phyloP scores from a whole-genome alignment of 202 grass and related monocot genomes.

The Saccharum hybrid region DNA sequence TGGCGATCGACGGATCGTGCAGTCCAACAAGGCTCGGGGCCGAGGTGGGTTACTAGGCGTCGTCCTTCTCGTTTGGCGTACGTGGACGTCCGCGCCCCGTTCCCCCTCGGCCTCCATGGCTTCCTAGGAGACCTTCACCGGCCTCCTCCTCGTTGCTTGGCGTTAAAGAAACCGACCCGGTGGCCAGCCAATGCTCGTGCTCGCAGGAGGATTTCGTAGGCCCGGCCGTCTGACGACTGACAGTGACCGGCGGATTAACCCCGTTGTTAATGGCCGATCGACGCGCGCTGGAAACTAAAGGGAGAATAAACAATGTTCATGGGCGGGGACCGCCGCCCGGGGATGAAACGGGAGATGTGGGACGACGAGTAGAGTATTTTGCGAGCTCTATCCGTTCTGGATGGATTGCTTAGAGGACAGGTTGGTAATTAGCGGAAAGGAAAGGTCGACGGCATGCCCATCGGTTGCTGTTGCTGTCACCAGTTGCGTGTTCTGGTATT shows the following conservation, averaged over 20 bases:
- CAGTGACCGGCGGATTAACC: slow-evolving; percentile 15
- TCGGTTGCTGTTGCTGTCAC: slow-evolving; percentile 41
- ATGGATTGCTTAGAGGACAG: slow-evolving; percentile 51
- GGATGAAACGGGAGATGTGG: not conserved
- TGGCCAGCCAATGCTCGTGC: slow-evolving; percentile 10
- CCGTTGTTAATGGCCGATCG: slow-evolving; percentile 11
- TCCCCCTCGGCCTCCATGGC: not conserved
- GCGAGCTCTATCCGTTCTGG: slow-evolving; percentile 54
- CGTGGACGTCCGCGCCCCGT: too few relatives aligned
- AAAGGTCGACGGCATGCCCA: not conserved
- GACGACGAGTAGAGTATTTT: slow-evolving; percentile 2
- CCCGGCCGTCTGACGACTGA: slow-evolving; percentile 32
- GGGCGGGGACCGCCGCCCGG: not conserved
- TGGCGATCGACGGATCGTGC: slow-evolving; percentile 29
- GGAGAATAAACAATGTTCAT: not conserved
- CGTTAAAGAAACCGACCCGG: slow-evolving; percentile 42
- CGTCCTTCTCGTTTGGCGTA: not conserved
- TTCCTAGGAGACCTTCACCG: not conserved
- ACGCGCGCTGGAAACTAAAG: not conserved
- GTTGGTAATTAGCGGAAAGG: slow-evolving; percentile 49
- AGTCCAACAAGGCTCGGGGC: slow-evolving; percentile 19
- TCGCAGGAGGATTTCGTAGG: slow-evolving; percentile 38
- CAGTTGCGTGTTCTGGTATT: slow-evolving; percentile 33
- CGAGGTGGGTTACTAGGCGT: not conserved
- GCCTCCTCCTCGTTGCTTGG: slow-evolving; percentile 32